A percentile compares a stretch with the other conserved stretches of the same genome.
Conservation (phyloP, 768 basidiomycete species). For the Artomyces pyxidatus region DNA sequence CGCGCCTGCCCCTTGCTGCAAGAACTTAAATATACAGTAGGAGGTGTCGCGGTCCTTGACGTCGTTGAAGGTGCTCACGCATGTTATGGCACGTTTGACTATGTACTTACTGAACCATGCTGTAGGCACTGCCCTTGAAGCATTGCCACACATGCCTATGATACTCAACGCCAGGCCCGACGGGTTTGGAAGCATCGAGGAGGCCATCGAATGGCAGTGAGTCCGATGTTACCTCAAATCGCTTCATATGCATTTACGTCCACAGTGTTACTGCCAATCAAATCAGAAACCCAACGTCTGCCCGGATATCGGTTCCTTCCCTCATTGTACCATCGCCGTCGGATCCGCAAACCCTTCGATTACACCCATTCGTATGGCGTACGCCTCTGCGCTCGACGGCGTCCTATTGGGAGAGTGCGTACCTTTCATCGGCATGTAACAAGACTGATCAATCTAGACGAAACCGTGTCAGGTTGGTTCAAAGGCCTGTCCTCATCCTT, state of each 20-base stretch:
- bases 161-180: conserved; percentile 81
- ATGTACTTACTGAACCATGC: too few relatives aligned
- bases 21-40: conserved; percentile 57
- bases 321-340: conserved; percentile 45
- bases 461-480: conserved; percentile 75
- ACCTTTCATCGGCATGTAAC: neutral
- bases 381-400: conserved; percentile 79
- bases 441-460: neutral
- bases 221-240: conserved; percentile 21
- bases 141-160: conserved; percentile 85
- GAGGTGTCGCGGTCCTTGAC: conserved; percentile 76
- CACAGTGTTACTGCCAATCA: conserved; percentile 70
- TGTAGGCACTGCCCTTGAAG: conserved; percentile 91
- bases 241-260: neutral
- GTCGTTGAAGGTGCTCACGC: conserved; percentile 81
- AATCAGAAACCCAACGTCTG: conserved; percentile 74
- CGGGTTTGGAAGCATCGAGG: conserved; percentile 75
- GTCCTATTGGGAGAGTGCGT: conserved; percentile 82
- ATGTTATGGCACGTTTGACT: too few relatives aligned
- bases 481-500: conserved; percentile 73
- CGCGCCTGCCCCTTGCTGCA: conserved; percentile 61
- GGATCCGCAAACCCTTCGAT: conserved; percentile 24
- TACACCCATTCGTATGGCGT: conserved; percentile 59
- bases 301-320: conserved; percentile 82
- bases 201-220: conserved; percentile 95